Evolutionary conservation across 305 asterid genomes (phyloP), one percentile per base, ranked within the genome.

Genomic region (Withania somnifera): DNA sequence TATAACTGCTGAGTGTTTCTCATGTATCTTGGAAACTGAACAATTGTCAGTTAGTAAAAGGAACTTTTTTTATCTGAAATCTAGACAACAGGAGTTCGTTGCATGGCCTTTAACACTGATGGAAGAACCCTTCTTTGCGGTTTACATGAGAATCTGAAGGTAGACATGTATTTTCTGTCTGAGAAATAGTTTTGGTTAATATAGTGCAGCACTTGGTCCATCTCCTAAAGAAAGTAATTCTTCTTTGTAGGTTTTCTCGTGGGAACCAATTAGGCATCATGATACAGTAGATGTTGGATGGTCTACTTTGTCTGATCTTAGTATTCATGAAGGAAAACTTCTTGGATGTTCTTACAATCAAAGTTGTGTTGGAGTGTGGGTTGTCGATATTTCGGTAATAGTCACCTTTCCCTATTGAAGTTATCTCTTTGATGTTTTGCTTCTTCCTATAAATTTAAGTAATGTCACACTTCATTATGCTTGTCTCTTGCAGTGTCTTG

Each of bases 301-400:
- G 99, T 97, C 99, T 78, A 94, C 78, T 88, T 87, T 97, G 89
- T 94, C 99, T 56, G 99, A 97, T 83, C 97, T 97, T 89, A 97
- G 94, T 86, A 92, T 94, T 83, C 98, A 94, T 91, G 98, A 97
- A 90, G 99, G 99, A 80, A 97, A 94, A 89, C 99, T 97, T 89
- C 97, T 97, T 63, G 99, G 99, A 84, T 97, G 99, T 89, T 97
- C 99, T 45, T 95, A 90, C 85, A 97, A 97, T 89, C 99, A 94
- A 90, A 97, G 98, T 84, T 97, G 99, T 85, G 99, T 97, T 82
- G 99, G 99, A 82, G 97, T 97, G 64, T 97, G 99, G 99, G 98
- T 97, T 79, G 99, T 94, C 34, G 99, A 97, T 89, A 94, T 97
- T 80, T 92, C 98, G 93, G 98, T 97, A 91, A 51, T 77, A 36